phyloP scores from a whole-genome alignment of 1,139 yeast genomes.

The Yamadazyma friedrichii region DNA sequence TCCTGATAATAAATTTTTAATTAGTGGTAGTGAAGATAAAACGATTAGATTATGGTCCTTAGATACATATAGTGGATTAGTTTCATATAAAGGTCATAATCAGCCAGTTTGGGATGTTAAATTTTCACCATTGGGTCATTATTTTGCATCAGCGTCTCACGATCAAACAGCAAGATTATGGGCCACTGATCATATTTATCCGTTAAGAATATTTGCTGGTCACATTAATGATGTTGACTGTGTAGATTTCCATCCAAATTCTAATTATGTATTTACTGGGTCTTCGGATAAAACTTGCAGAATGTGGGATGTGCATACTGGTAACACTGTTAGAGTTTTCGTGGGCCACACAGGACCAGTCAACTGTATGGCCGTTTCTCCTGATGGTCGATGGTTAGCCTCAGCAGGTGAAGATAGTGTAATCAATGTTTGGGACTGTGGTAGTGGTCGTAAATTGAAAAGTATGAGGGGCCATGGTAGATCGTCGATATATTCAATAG shows the following conservation, averaged over 20 bases:
- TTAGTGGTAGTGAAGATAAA: conserved; percentile 88
- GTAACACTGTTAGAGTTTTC: conserved; percentile 89
- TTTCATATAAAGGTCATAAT: conserved; percentile 93
- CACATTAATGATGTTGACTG: conserved; percentile 96
- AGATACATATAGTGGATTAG: conserved; percentile 86
- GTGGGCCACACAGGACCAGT: conserved; percentile 92
- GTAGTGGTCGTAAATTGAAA: conserved; percentile 83
- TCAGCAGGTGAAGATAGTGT: conserved; percentile 93
- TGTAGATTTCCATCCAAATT: conserved; percentile 94
- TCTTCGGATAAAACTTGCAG: conserved; percentile 93
- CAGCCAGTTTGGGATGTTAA: conserved; percentile 98
- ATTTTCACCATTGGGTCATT: conserved; percentile 93
- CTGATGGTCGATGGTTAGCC: conserved; percentile 96
- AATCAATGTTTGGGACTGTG: conserved; percentile 92
- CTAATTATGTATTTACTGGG: conserved; percentile 91
- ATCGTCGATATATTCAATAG: conserved; percentile 78
- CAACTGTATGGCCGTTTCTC: conserved; percentile 83
- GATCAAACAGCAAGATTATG: conserved; percentile 97
- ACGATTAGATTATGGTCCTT: conserved; percentile 92
- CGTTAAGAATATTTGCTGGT: conserved; percentile 94
- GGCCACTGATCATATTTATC: conserved; percentile 98
- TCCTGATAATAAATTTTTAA: conserved; percentile 80
- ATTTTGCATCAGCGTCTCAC: conserved; percentile 95
- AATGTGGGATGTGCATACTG: conserved; percentile 96
- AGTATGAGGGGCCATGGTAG: conserved; percentile 90